A percentile compares a stretch with the other conserved stretches of the same genome.
Conservation (phyloP, 2,329 filamentous ascomycete genomes). For the Alternaria gaisen region DNA sequence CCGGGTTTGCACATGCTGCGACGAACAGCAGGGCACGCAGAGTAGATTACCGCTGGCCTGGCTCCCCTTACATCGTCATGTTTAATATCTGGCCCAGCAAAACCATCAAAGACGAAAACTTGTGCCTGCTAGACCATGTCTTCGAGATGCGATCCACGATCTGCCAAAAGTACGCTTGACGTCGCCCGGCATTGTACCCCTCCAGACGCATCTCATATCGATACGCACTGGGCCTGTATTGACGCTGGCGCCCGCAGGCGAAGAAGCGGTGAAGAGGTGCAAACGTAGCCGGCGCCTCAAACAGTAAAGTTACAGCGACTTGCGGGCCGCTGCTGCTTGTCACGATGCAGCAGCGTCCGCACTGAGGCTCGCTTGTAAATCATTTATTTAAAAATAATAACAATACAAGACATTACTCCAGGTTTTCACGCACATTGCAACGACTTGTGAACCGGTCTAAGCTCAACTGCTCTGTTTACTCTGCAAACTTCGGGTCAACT, state of each 20-base stretch:
- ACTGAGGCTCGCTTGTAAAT: slow-evolving; percentile 24
- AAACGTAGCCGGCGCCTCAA: slow-evolving; percentile 39
- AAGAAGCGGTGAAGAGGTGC: slow-evolving; percentile 50
- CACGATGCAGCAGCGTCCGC: slow-evolving; percentile 25
- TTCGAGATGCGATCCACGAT: slow-evolving; percentile 14
- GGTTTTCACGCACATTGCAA: background rate
- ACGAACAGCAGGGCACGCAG: slow-evolving; percentile 35
- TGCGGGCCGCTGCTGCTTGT: slow-evolving; percentile 38
- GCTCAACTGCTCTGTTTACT: slow-evolving; percentile 2
- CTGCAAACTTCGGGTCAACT: slow-evolving; percentile 4
- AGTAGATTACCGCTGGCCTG: slow-evolving; percentile 30
- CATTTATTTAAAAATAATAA: slow-evolving; percentile 12
- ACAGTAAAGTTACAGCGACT: slow-evolving; percentile 30
- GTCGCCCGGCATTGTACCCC: slow-evolving; percentile 35
- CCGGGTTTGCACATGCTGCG: slow-evolving; percentile 33
- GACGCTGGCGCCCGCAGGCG: slow-evolving; percentile 28
- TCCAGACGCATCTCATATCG: slow-evolving; percentile 39
- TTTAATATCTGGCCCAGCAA: slow-evolving; percentile 26
- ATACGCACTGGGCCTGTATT: slow-evolving; percentile 34
- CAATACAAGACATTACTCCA: slow-evolving; percentile 1
- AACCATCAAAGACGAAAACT: slow-evolving; percentile 11
- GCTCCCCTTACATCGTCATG: slow-evolving; percentile 27
- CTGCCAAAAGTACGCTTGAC: slow-evolving; percentile 34
- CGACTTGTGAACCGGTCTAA: background rate
- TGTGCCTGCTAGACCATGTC: slow-evolving; percentile 3